Base-by-base conservation (phyloP, 306 rosid genomes). In the Pueraria montana region DNA sequence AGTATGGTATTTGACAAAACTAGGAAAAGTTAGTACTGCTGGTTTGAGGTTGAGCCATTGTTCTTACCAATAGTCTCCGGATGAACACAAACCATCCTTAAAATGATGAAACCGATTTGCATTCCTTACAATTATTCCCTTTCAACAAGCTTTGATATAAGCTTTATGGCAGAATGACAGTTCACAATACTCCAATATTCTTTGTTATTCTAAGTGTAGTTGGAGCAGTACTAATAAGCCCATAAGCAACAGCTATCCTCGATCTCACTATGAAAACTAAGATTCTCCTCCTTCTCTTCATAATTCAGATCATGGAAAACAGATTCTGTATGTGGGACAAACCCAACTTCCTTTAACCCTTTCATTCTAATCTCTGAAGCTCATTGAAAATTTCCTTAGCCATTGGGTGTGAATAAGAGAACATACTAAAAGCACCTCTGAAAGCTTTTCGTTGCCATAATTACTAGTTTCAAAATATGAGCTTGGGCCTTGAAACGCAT, bases 91-190 rank as follows among this genome's bases (percentile, higher is more conserved):
- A 67, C 92, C 97, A 86, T 90, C 87, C 86, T 86, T 92, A 84
- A 92, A 90, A 86, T 92, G 93, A 75, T 92, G 97, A 78, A 92
- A 92, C 71, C 94, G 85, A 67, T 88, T 86, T 24, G 88, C 85
- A 86, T 92, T 94, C 86, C 94, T 85, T 17, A 89, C 91, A 66
- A 89, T 82, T 38, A 92, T 90, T 87, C 93, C 81, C 93, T 89
- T 43, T 82, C 78, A 50, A 87, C 87, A 77, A 90, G 89, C 84
- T 86, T 90, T 3, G 91, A 87, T 64, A 90, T 90, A 61, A 90
- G 77, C 87, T 90, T 90, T 77, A 77, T 88, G 12, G 94, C 94
- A 23, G 94, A 78, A 84, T 92, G 97, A 78, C 97, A 92, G 69
- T 90, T 90, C 43, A 87, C 76, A 85, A 90, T 13, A 89, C 91